Base-by-base conservation (phyloP, 495 filamentous ascomycete species). In the Cladorrhinum samala region DNA sequence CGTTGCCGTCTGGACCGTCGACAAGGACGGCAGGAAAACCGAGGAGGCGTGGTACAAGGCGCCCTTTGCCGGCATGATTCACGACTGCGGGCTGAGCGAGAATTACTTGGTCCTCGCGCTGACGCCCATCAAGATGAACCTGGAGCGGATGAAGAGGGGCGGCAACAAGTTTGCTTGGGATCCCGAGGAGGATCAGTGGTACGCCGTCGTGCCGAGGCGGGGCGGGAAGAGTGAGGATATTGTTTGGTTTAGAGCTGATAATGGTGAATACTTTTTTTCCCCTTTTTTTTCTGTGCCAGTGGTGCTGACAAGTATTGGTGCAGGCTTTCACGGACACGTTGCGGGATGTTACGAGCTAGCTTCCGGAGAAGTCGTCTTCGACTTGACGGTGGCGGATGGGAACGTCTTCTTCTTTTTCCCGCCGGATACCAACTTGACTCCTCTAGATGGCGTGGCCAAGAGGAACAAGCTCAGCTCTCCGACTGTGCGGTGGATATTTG, bases 341-440 rank as follows among this genome's bases (percentile, higher is more conserved):
- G 73, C 70, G 0, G 75, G 75, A 23, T 75, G 72, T 45, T 80
- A 74, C 57, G 76, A 79, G 58, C 67, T 76, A 36, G 64, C 66
- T 7, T 58, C 70, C 2, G 77, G 79, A 5, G 57, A 77, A 16
- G 66, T 82, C 9, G 60, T 77, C 19, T 71, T 76, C 56, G 78
- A 82, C 58, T 65, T 82, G 3, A 77, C 76, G n/a, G 69, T 83
- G 0, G 76, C 76, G 2, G 72, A 78, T 47, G 73, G 74, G 16
- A 80, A 81, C 56, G 76, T 79, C 14, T 81, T 81, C 63, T 80
- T 74, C 65, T 81, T 70, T 64, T 81, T 77, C 60, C 78, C 78
- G 2, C 76, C 75, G 8, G 68, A 72, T 16, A 54, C 65, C 14
- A 56, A 40, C 30, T 58, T 21, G 40, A 64, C 54, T n/a, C 62